Base-by-base conservation (phyloP, 2,329 filamentous ascomycete species). In the Albophoma yamanashiensis region DNA sequence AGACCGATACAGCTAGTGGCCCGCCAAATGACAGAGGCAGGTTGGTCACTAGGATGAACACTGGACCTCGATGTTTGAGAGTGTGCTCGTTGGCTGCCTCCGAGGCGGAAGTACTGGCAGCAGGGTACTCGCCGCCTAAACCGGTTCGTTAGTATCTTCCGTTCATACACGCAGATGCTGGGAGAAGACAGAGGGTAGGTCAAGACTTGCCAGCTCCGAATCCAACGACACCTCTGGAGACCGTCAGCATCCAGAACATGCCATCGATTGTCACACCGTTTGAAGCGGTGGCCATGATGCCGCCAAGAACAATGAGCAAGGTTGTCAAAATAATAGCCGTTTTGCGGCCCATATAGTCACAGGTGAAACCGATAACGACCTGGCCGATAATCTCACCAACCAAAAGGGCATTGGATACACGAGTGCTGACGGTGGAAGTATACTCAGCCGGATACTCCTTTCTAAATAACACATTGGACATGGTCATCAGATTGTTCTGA, bases 191-290 rank as follows among this genome's bases (percentile, higher is more conserved):
- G 15, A 34, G 17, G 38, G 22, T 11, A 25, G 27, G 36, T 20
- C 4, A n/a, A 43, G 15, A 58, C 63, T 36, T 58, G 62, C 64
- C 69, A 14, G 76, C 73, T 60, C 79, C 79, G 38, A 81, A 78
- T 6, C 79, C 78, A 42, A 78, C 75, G 40, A 80, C 72, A 6
- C 79, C 79, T 50, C 79, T 73, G 6, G 78, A 73, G 22, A 81
- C 68, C 0, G 76, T 79, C 71, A 81, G 70, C 74, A 81, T 81
- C 78, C 78, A 81, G 59, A 80, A 78, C 77, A 82, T 81, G 60
- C 76, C 77, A 22, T 76, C 61, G 39, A 76, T 73, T 2, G 78
- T 80, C 6, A 69, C 64, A 12, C 78, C 78, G 59, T 77, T 69
- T 1, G 76, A 71, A 1, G 78, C 79, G 11, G 76, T 78, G 1